Evolutionary conservation across 164 flowering plant species (phyloP).

Genomic region (Liriodendron chinense): DNA sequence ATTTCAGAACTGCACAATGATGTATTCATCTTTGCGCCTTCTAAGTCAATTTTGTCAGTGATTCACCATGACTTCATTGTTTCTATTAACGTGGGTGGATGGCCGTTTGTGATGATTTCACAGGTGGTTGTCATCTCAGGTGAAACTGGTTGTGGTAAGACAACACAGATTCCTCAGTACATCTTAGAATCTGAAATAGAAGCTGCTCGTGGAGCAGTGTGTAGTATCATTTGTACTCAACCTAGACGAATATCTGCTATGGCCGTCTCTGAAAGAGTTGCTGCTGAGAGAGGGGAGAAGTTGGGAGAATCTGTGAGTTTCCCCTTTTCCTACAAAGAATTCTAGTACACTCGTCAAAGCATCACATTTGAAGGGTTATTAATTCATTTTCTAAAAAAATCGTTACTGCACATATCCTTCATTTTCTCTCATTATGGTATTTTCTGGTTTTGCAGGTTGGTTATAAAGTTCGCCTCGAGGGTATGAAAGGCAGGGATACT

Average conservation of each 20-base stretch:
- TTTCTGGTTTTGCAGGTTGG: constrained; percentile 61
- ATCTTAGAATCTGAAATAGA: constrained; percentile 89
- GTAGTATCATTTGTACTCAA: constrained; percentile 95
- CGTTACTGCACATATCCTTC: neutral
- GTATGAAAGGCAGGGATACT: constrained; percentile 88
- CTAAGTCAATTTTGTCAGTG: neutral
- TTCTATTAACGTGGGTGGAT: neutral
- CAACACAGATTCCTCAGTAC: constrained; percentile 95
- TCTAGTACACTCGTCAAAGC: neutral
- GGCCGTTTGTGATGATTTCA: constrained; percentile 20
- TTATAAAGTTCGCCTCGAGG: constrained; percentile 94
- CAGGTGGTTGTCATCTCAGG: constrained; percentile 94
- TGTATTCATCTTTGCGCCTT: neutral
- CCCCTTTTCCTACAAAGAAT: neutral
- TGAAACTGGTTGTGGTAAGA: constrained; percentile 99
- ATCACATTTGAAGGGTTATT: neutral
- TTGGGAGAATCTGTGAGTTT: constrained; percentile 90
- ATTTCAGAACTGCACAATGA: neutral
- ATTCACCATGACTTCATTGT: neutral
- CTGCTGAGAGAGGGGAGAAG: constrained; percentile 87
- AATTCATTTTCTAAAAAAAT: neutral
- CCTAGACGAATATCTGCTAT: constrained; percentile 97
- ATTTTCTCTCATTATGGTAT: constrained; percentile 4
- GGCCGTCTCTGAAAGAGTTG: constrained; percentile 96
- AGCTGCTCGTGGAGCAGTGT: constrained; percentile 62